phyloP scores from a whole-genome alignment of 179 eudicot species.

The Vitellaria paradoxa region DNA sequence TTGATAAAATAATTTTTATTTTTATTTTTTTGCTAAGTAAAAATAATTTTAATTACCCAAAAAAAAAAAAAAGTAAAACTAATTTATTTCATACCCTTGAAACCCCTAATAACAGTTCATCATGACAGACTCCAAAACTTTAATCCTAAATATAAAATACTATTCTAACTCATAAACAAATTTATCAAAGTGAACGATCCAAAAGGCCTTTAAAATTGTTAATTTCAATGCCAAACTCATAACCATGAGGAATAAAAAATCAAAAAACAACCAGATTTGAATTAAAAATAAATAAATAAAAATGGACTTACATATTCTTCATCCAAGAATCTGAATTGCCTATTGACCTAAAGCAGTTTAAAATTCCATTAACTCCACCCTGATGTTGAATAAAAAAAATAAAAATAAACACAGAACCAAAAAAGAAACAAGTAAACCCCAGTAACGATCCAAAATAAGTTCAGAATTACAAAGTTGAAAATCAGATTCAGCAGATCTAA shows the following conservation, averaged over 20 bases:
- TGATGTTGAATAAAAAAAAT: conserved; percentile 3
- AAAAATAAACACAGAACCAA: not conserved
- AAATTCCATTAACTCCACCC: conserved; percentile 4
- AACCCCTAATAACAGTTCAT: too few relatives aligned
- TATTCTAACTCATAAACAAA: too few relatives aligned
- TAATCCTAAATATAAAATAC: too few relatives aligned
- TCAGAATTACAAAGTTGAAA: too few relatives aligned
- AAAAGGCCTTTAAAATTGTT: not conserved
- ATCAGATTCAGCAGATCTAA: conserved; percentile 5
- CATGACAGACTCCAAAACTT: too few relatives aligned
- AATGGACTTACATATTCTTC: conserved; percentile 15
- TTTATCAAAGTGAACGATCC: not conserved
- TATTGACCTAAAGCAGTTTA: conserved; percentile 5
- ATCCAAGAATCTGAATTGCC: conserved; percentile 16
- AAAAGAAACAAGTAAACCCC: not conserved
- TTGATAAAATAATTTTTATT: not conserved
- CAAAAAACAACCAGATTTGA: not conserved
- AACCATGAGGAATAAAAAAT: not conserved
- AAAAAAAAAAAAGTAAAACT: too few relatives aligned
- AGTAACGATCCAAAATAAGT: too few relatives aligned
- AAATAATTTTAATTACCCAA: too few relatives aligned
- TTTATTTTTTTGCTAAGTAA: too few relatives aligned
- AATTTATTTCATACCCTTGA: too few relatives aligned
- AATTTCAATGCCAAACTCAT: not conserved
- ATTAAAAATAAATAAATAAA: not conserved